phyloP scores from a whole-genome alignment of 345 rosid species.

The Acer saccharum region DNA sequence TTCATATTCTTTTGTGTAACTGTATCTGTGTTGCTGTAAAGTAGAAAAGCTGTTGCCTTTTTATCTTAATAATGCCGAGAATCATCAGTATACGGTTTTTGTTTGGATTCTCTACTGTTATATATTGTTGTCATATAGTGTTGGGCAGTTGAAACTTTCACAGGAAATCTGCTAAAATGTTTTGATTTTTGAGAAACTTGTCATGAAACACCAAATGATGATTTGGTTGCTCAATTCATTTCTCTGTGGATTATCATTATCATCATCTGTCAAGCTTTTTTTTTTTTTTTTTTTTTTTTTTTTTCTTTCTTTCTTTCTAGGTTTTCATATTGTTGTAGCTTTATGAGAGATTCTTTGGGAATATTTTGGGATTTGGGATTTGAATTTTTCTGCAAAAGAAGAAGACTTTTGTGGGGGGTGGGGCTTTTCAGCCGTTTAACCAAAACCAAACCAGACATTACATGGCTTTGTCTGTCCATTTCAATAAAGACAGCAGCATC shows the following conservation, averaged over 20 bases:
- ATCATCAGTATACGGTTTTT: background rate
- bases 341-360: constrained; percentile 25
- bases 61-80: background rate
- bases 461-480: constrained; percentile 37
- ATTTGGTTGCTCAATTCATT: constrained; percentile 3
- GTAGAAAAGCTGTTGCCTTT: background rate
- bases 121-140: background rate
- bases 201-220: background rate
- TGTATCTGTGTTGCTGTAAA: background rate
- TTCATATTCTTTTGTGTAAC: background rate
- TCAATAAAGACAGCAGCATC: constrained; percentile 29
- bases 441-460: constrained; percentile 8
- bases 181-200: background rate
- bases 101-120: background rate
- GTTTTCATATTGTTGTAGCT: too few species aligned
- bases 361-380: constrained; percentile 36
- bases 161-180: background rate
- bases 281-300: constrained; percentile 3
- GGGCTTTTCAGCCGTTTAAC: constrained; percentile 1
- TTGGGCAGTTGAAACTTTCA: background rate
- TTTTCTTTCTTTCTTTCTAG: too few species aligned
- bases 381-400: constrained; percentile 23
- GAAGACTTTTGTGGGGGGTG: constrained; percentile 10
- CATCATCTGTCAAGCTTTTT: constrained; percentile 16
- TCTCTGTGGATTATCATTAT: constrained; percentile 19